Evolutionary conservation across 768 basidiomycete species (phyloP), one percentile per base, ranked within the genome.

Genomic region (Leccinum imitatum): DNA sequence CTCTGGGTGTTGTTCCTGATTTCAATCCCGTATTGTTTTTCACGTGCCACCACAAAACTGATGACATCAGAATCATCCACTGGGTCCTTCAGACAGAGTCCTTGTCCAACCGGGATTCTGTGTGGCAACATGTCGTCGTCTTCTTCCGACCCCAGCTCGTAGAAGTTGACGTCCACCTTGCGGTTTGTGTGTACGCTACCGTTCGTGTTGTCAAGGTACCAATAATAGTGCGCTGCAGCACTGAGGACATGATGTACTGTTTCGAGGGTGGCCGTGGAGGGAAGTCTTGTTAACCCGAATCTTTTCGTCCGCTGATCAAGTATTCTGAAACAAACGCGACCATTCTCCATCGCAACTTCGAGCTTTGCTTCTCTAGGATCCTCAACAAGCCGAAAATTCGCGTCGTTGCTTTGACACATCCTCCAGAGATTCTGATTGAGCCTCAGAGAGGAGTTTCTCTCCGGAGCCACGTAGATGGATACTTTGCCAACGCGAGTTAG

Each of bases 1-100:
- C 65, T 27, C 44, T 67, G 64, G 0, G 75, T 72, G 0, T 71
- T 58, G 60, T 80, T 79, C 57, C 65, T 65, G 35, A 79, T 67
- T 7, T 69, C 71, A 56, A 80, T 67, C 15, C 78, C 79, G 23
- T 78, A 71, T 3, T 61, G 37, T 4, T 59, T 70, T 0, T 59
- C 5, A 23, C 71, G 67, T 17, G 76, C 67, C 7, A 69, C 58
- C 17, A 53, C 56, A 41, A 69, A 60, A 31, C 67, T 62, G 15
- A 69, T 65, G 30, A 63, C 39, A 27, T 61, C 25, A 3, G 31
- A 50, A 7, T 14, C 6, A 1, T 27, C 37, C 27, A 2, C 21
- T 53, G 17, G 23, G 37, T 63, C 53, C 37, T 30, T 64, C 35
- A 10, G 35, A 57, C 52, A 54, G 13, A 61, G 44, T 14, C 59